Percentiles rank a stretch among this genome's conserved stretches.
Evolutionary conservation across 306 rosid species (phyloP).

Genomic region (Quercus dentata): DNA sequence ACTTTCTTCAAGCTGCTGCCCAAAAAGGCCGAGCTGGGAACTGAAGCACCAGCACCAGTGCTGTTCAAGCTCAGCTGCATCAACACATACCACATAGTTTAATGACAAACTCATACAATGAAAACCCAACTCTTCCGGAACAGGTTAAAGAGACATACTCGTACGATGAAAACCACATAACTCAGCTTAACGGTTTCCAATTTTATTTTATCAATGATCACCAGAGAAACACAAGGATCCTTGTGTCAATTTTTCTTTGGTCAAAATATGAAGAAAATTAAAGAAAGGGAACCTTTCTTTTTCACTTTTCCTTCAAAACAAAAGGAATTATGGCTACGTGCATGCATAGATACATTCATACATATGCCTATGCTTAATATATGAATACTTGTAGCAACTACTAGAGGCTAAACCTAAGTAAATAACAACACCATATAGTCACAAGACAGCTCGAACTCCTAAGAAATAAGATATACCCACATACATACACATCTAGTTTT

Average conservation of each 20-base stretch:
- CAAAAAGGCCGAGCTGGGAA: slow-evolving; percentile 65
- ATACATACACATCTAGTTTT: too few relatives aligned
- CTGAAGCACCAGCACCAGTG: slow-evolving; percentile 47
- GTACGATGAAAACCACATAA: not conserved
- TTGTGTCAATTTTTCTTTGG: not conserved
- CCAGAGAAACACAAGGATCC: not conserved
- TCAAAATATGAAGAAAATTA: not conserved
- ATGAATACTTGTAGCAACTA: not conserved
- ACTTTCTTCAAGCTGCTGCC: slow-evolving; percentile 83
- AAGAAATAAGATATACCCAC: too few relatives aligned
- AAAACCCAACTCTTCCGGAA: not conserved
- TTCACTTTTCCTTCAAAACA: not conserved
- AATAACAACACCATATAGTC: too few relatives aligned
- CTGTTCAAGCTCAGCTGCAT: slow-evolving; percentile 72
- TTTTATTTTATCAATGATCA: not conserved
- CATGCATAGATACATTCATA: not conserved
- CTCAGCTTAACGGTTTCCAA: not conserved
- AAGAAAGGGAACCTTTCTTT: not conserved
- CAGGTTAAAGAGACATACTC: not conserved
- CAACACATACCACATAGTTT: not conserved
- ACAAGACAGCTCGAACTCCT: too few relatives aligned
- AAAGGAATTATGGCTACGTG: not conserved
- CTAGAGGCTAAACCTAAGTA: too few relatives aligned
- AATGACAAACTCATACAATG: not conserved
- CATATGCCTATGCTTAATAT: not conserved